Evolutionary conservation across 139 green algal genomes (phyloP).

Genomic region (Zygnema circumcarinatum): DNA sequence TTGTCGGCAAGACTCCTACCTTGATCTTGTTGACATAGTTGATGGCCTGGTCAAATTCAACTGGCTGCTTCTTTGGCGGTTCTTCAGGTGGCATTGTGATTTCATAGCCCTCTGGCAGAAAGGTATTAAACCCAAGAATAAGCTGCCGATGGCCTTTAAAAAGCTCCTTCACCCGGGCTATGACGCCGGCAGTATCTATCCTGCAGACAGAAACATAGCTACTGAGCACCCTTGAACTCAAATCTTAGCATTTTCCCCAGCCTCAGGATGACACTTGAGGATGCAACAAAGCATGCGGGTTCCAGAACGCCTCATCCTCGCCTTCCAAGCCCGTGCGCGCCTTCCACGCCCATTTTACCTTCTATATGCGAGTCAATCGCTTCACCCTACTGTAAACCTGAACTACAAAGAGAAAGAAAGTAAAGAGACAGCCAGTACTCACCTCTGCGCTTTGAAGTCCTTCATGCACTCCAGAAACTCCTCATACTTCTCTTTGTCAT

Average conservation of each 20-base stretch:
- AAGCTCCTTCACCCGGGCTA: constrained; percentile 91
- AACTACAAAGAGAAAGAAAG: constrained; percentile 43
- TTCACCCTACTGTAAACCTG: too few relatives aligned
- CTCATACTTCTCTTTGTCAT: constrained; percentile 87
- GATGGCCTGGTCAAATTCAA: constrained; percentile 99
- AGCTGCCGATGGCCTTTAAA: constrained; percentile 94
- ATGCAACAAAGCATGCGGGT: neutral
- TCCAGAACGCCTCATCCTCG: too few relatives aligned
- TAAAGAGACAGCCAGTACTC: neutral
- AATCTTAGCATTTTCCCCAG: neutral
- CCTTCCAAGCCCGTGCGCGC: too few relatives aligned
- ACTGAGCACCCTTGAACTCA: neutral
- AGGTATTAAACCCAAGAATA: constrained; percentile 99
- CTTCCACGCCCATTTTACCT: too few relatives aligned
- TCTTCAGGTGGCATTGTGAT: constrained; percentile 48
- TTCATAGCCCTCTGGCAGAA: constrained; percentile 82
- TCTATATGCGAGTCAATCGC: too few relatives aligned
- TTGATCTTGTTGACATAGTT: constrained; percentile 99
- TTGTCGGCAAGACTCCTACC: constrained; percentile 16
- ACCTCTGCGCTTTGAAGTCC: constrained; percentile 96
- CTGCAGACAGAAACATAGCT: constrained; percentile 63
- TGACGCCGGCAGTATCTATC: constrained; percentile 96
- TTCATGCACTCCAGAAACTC: constrained; percentile 99
- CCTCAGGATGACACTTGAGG: neutral
- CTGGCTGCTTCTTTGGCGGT: constrained; percentile 65